Base-by-base conservation (phyloP, 768 basidiomycete species). In the Boletus patriciae region DNA sequence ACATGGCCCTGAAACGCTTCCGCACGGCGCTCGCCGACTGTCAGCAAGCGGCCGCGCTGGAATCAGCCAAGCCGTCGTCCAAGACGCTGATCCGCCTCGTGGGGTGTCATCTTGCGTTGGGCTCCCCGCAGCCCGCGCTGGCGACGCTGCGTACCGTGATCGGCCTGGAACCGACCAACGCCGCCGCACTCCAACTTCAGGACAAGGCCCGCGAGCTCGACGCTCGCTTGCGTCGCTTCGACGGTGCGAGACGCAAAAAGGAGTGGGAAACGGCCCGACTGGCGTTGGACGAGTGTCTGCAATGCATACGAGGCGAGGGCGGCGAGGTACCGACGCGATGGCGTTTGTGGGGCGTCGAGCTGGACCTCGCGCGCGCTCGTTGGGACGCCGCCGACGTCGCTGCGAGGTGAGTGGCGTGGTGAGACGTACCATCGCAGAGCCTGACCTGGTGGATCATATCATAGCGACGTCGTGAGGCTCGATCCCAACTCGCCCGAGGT, bases 31-130 rank as follows among this genome's bases (percentile, higher is more conserved):
- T 94, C 18, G 80, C 79, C 36, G 92, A 95, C 66, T 94, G 91
- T 65, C 91, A 91, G 69, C 77, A 77, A 36, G 92, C 92, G 4
- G 78, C 82, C 0, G 71, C 82, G 0, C 75, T 92, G 6, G 90
- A 93, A 72, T 70, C 84, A 8, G 68, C 75, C 9, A 65, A 75
- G 12, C 88, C 88, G 7, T 83, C 86, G 5, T 60, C 84, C 2
- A 94, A 94, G 70, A 93, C 92, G 11, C 81, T 94, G 46, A 76
- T 92, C 36, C 88, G 93, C 4, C 82, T 93, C 6, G 91, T 89
- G 0, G 82, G 88, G 47, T 94, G 92, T 71, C 92, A 95, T 59
- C 78, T 92, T 16, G 90, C 90, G 0, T 78, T 92, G 8, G 93
- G 90, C 3, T 80, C 82, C 2, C 77, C 86, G 0, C 79, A 80